Evolutionary conservation across 495 filamentous ascomycete species (phyloP).

Genomic region (Penicillium diatomitis): DNA sequence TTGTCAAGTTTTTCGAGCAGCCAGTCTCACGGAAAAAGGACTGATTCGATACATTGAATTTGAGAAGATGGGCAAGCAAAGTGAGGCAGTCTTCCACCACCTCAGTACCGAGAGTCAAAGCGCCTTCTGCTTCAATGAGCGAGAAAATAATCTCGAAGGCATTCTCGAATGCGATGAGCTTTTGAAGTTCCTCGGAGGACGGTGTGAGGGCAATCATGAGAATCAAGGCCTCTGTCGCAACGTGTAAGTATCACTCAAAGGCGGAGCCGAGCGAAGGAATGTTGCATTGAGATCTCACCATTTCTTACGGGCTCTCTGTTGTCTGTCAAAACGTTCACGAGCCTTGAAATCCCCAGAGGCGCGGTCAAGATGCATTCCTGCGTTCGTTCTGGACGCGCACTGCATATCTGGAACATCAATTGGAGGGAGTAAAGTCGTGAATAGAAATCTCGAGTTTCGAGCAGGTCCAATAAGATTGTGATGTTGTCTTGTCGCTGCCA

Average conservation of each 20-base stretch:
- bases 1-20: constrained; percentile 63
- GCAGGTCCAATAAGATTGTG: constrained; percentile 76
- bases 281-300: constrained; percentile 39
- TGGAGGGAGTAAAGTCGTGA: constrained; percentile 88
- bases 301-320: constrained; percentile 81
- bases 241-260: background rate
- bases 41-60: constrained; percentile 84
- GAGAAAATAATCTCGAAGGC: constrained; percentile 79
- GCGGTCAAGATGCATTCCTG: constrained; percentile 90
- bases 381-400: constrained; percentile 85
- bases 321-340: constrained; percentile 79
- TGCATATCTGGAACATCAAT: constrained; percentile 75
- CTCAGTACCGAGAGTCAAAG: constrained; percentile 75
- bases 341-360: constrained; percentile 75
- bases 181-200: constrained; percentile 75
- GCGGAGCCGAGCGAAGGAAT: too few relatives aligned
- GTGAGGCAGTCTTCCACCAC: constrained; percentile 92
- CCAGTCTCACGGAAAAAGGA: constrained; percentile 89
- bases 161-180: constrained; percentile 90
- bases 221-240: constrained; percentile 49
- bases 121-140: constrained; percentile 75
- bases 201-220: constrained; percentile 61
- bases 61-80: constrained; percentile 81
- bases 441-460: constrained; percentile 85
- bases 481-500: constrained; percentile 88